phyloP scores from a whole-genome alignment of 176 grass and related monocot species.

The Phoenix dactylifera region DNA sequence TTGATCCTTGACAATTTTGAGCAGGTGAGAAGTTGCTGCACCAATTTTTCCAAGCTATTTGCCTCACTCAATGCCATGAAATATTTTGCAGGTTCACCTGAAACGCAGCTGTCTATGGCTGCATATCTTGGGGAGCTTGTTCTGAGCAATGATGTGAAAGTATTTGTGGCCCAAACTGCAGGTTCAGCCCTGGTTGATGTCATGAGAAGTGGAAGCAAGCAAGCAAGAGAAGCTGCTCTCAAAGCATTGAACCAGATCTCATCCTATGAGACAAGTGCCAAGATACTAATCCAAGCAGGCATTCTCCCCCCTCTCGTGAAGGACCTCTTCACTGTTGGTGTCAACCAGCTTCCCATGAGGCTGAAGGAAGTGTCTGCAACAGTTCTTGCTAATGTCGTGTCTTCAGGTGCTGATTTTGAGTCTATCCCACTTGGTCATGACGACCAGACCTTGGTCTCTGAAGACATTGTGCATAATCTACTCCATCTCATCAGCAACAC shows the following conservation, averaged over 20 bases:
- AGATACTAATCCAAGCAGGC: slow-evolving; percentile 46
- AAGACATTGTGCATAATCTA: slow-evolving; percentile 55
- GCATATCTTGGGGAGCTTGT: slow-evolving; percentile 51
- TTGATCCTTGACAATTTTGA: too few species aligned
- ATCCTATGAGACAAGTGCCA: slow-evolving; percentile 48
- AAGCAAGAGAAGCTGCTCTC: slow-evolving; percentile 59
- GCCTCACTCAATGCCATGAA: slow-evolving; percentile 2
- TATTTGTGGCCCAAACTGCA: slow-evolving; percentile 49
- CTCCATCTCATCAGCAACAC: slow-evolving; percentile 73
- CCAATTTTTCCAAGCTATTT: not conserved
- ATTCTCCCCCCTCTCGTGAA: slow-evolving; percentile 47
- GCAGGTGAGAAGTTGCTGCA: too few species aligned
- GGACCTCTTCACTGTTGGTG: slow-evolving; percentile 36
- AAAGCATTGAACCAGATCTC: slow-evolving; percentile 57
- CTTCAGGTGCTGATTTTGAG: slow-evolving; percentile 43
- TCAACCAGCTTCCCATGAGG: slow-evolving; percentile 52
- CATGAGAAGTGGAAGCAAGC: slow-evolving; percentile 44
- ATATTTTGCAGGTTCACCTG: slow-evolving; percentile 43
- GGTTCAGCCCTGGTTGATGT: slow-evolving; percentile 45
- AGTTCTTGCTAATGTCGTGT: slow-evolving; percentile 58
- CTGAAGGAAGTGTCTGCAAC: slow-evolving; percentile 56
- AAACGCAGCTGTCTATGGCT: slow-evolving; percentile 44
- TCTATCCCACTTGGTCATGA: slow-evolving; percentile 30
- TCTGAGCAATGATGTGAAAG: slow-evolving; percentile 58
- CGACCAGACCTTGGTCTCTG: slow-evolving; percentile 47